Evolutionary conservation across 2,329 filamentous ascomycete species (phyloP).

Genomic region (Neospermospora avenae): DNA sequence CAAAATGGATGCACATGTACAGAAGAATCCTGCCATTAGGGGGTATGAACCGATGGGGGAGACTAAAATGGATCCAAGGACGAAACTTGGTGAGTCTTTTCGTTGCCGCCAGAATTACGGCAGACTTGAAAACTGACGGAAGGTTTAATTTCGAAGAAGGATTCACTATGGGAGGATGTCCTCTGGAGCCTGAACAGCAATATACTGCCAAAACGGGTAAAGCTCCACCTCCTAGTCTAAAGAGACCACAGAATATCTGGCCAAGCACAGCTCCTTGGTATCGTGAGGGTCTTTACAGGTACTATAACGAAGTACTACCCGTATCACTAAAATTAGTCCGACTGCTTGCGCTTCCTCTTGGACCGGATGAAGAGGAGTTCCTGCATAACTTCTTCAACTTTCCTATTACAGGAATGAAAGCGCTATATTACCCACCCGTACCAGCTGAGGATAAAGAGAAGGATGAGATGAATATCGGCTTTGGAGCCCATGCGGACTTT

Average conservation of each 20-base stretch:
- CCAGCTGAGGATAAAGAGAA: slow-evolving; percentile 4
- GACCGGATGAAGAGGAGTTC: slow-evolving; percentile 4
- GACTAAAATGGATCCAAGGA: slow-evolving; percentile 6
- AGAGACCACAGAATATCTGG: slow-evolving; percentile 11
- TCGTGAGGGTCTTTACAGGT: slow-evolving; percentile 6
- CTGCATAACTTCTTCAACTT: slow-evolving; percentile 7
- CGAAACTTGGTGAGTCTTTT: neutral
- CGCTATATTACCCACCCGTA: slow-evolving; percentile 8
- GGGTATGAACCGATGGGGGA: slow-evolving; percentile 12
- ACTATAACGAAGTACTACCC: slow-evolving; percentile 10
- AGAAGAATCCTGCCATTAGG: slow-evolving; percentile 12
- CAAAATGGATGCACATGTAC: slow-evolving; percentile 13
- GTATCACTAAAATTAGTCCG: slow-evolving; percentile 6
- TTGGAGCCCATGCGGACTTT: slow-evolving; percentile 12
- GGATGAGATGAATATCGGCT: slow-evolving; percentile 7
- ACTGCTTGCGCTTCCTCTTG: slow-evolving; percentile 5
- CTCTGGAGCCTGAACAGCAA: slow-evolving; percentile 7
- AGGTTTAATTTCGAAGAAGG: neutral
- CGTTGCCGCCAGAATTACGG: no score
- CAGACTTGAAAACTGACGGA: neutral
- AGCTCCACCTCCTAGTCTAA: neutral
- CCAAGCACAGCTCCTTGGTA: slow-evolving; percentile 11
- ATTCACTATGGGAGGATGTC: slow-evolving; percentile 10
- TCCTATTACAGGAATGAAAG: slow-evolving; percentile 12
- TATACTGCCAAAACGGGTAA: slow-evolving; percentile 7